These are phyloP conservation scores for Rubroboletus satanas DNA, from an alignment of 768 basidiomycete genomes.

Conservation along the genomic window DNA sequence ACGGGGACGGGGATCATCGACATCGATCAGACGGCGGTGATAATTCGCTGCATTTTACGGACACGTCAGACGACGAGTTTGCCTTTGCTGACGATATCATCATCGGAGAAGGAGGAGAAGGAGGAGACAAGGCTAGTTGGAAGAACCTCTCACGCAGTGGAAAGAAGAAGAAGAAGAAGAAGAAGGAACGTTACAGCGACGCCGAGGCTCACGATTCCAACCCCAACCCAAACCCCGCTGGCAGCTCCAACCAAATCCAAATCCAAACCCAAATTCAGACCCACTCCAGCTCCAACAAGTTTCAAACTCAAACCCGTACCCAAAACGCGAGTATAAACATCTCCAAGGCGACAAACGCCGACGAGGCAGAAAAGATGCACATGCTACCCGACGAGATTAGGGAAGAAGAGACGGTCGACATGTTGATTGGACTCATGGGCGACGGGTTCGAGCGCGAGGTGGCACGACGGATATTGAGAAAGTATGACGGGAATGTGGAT, in stretches of 20 bases:
- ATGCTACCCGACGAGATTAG: conserved; percentile 17
- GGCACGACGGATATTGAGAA: conserved; percentile 54
- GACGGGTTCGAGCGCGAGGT: conserved; percentile 40
- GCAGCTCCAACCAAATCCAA: neutral
- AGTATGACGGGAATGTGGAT: conserved; percentile 55
- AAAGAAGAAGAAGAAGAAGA: neutral
- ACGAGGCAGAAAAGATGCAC: conserved; percentile 12
- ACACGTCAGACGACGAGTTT: conserved; percentile 16
- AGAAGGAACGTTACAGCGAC: no score
- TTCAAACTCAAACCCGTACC: neutral
- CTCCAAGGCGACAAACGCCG: no score
- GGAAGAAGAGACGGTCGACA: conserved; percentile 33
- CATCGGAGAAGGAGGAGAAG: neutral
- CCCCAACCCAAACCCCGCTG: neutral
- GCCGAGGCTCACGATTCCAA: neutral
- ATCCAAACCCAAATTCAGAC: neutral
- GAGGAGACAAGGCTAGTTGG: neutral
- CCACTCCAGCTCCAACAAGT: neutral
- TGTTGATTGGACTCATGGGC: conserved; percentile 38
- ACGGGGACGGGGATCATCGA: neutral
- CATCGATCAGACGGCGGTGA: conserved; percentile 3
- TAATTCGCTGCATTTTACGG: conserved; percentile 15
- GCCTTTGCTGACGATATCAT: neutral
- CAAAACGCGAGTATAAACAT: neutral
- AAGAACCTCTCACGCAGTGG: neutral